Conservation (phyloP, 1,139 yeast species). For the Williopsis jadinii region DNA sequence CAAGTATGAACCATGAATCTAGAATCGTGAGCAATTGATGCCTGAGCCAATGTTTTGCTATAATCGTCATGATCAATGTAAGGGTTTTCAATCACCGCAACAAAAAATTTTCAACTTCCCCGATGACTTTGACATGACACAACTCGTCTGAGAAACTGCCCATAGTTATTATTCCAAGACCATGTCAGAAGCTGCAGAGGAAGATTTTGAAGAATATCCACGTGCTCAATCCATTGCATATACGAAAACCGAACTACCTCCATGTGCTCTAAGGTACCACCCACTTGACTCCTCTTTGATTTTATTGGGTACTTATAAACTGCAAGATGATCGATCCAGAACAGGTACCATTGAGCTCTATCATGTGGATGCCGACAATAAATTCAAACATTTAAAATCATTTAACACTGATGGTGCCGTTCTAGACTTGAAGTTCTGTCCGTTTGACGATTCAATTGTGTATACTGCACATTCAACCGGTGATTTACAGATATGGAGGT, state of each 20-base stretch:
- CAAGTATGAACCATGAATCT: too few relatives aligned
- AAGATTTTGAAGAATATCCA: background rate
- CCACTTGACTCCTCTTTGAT: slow-evolving; percentile 43
- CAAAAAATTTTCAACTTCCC: too few relatives aligned
- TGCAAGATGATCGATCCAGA: slow-evolving; percentile 49
- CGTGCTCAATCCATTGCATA: slow-evolving; percentile 2
- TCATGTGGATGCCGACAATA: slow-evolving; percentile 20
- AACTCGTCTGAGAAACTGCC: too few relatives aligned
- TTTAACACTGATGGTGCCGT: slow-evolving; percentile 52
- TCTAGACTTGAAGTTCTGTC: slow-evolving; percentile 65
- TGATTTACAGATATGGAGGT: slow-evolving; percentile 55
- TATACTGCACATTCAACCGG: slow-evolving; percentile 82
- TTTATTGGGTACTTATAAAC: slow-evolving; percentile 72
- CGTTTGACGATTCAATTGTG: slow-evolving; percentile 40
- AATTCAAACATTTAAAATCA: slow-evolving; percentile 24
- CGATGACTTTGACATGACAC: too few relatives aligned
- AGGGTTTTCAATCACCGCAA: too few relatives aligned
- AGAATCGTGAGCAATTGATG: too few relatives aligned
- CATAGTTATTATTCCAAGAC: too few relatives aligned
- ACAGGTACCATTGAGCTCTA: slow-evolving; percentile 72
- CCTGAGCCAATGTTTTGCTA: too few relatives aligned
- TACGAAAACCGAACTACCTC: slow-evolving; percentile 51
- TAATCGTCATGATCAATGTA: too few relatives aligned
- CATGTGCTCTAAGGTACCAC: slow-evolving; percentile 67
- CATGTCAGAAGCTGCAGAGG: too few relatives aligned